Base-by-base conservation (phyloP, 139 green algal species). In the Chlamydomonas sp. region DNA sequence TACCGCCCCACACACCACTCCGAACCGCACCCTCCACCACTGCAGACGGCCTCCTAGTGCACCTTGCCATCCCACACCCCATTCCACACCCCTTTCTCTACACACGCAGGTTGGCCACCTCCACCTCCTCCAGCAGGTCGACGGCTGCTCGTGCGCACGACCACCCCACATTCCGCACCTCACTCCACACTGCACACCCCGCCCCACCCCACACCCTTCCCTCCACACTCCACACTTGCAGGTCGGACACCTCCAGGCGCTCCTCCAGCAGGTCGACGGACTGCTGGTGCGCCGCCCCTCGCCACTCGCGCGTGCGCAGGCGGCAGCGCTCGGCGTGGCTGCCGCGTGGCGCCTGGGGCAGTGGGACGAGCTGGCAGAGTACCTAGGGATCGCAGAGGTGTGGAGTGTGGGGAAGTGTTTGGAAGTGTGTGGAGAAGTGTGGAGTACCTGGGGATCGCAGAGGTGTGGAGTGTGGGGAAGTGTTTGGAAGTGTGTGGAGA, bases 331-430 rank as follows among this genome's bases (percentile, higher is more conserved):
- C 16, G 92, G 88, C 2, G 79, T 92, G 22, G 87, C 87, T 3
- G 89, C 91, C 8, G 81, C 89, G 0, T 98, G 93, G 93, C 83
- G 92, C 1, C 77, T 97, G 73, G 93, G 91, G 1, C 61, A 80
- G 16, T 98, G 92, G 93, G 71, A 81, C 0, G 34, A 79, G n/a
- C 71, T 81, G 31, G 35, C 59, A 60, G 70, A 69, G 60, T 74
- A 74, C 38, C 8, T 74, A 16, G 29, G 28, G 47, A 37, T 71
- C 3, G n/a, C n/a, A n/a, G n/a, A n/a, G n/a, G n/a, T n/a, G n/a
- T n/a, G n/a, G n/a, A n/a, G n/a, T n/a, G n/a, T n/a, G n/a, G n/a
- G n/a, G n/a, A n/a, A n/a, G n/a, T n/a, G n/a, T n/a, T n/a, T n/a
- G n/a, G n/a, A n/a, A n/a, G n/a, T n/a, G n/a, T n/a, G n/a, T n/a